Evolutionary conservation across 768 basidiomycete species (phyloP).

Genomic region (Kwoniella sp.): DNA sequence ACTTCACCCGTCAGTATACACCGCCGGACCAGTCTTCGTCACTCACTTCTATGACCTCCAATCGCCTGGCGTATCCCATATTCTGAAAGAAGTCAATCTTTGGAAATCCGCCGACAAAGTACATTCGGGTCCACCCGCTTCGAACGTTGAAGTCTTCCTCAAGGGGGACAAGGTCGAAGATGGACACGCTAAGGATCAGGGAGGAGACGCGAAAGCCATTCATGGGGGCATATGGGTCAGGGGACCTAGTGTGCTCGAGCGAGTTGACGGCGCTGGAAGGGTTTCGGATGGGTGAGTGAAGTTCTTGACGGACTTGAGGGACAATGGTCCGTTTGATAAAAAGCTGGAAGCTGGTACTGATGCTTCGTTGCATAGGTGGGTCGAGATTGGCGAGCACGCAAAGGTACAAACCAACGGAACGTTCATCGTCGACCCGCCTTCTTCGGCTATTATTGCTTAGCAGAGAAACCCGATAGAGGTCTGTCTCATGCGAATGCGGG

Average conservation of each 20-base stretch:
- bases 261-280: slow-evolving; percentile 56
- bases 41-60: slow-evolving; percentile 85
- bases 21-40: slow-evolving; percentile 76
- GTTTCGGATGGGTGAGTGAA: slow-evolving; percentile 54
- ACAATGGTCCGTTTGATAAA: not conserved
- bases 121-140: slow-evolving; percentile 75
- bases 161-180: slow-evolving; percentile 69
- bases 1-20: slow-evolving; percentile 64
- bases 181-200: slow-evolving; percentile 54
- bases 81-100: slow-evolving; percentile 55
- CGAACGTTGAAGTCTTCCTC: slow-evolving; percentile 83
- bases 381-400: slow-evolving; percentile 59
- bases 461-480: too few species aligned
- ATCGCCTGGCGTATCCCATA: slow-evolving; percentile 50
- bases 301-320: not conserved
- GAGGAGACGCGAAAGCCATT: slow-evolving; percentile 9
- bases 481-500: too few species aligned
- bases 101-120: slow-evolving; percentile 41
- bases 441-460: not conserved
- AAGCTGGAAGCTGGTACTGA: not conserved
- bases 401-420: slow-evolving; percentile 69
- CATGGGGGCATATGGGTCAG: slow-evolving; percentile 59
- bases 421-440: slow-evolving; percentile 56
- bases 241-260: slow-evolving; percentile 72
- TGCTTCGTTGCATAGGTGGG: slow-evolving; percentile 43